Evolutionary conservation across 495 filamentous ascomycete species (phyloP), one percentile per base, ranked within the genome.

Genomic region (Parmelia sp.): DNA sequence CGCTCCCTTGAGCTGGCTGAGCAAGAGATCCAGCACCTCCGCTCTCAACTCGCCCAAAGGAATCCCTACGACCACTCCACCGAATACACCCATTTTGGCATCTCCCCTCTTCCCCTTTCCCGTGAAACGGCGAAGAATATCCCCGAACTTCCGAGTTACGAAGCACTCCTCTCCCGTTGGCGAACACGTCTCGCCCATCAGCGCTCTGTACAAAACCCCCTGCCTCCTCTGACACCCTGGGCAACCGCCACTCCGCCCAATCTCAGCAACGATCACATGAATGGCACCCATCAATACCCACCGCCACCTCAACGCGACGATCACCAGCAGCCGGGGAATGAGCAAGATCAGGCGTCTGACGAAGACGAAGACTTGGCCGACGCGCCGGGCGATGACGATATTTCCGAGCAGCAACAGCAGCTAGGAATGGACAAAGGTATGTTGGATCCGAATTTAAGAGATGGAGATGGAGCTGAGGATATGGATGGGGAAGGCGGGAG

Each of bases 11-110:
- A 86, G 25, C 71, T 79, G 14, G 79, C 85, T 4, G 82, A 84
- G 57, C 86, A 90, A 69, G 88, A 95, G 71, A 85, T 86, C 29
- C 83, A 83, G 44, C 86, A 91, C 69, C 81, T 94, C 27, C 87
- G 85, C 60, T 74, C 77, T 0, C 87, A 90, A 70, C 79, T 91
- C 27, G 86, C 81, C 49, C 80, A 83, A 25, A 81, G 84, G 60
- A 86, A 91, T 69, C 29, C 51, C 2, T 55, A 55, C 51, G 29
- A 55, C 10, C 86, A 89, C 70, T 87, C 88, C 11, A 79, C 85
- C 9, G 88, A 92, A 68, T 89, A 89, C 69, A 82, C 82, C 29
- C 77, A 88, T n/a, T 77, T 82, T 39, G 82, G 84, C 1, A 85
- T 89, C 0, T 76, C 83, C 36, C 88, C 81, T 1, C 73, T 91